phyloP scores from a whole-genome alignment of 2,329 filamentous ascomycete species.

The Colletotrichum endophyticum region DNA sequence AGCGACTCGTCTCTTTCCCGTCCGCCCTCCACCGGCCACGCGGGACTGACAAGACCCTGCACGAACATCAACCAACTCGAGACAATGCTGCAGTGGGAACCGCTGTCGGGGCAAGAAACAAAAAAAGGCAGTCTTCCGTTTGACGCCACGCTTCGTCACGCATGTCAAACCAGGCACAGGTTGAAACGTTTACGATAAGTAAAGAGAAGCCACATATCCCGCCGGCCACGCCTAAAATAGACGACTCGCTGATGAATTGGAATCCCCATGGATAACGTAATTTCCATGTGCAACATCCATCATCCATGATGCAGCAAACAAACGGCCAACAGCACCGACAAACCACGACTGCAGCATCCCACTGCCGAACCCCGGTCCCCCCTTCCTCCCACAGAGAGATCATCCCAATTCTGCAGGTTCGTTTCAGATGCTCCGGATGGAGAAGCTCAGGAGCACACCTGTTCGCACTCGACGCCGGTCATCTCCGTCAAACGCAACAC shows the following conservation, averaged over 20 bases:
- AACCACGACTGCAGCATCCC: background rate
- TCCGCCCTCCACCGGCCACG: constrained; percentile 3
- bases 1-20: constrained; percentile 12
- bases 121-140: background rate
- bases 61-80: constrained; percentile 2
- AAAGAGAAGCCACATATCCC: background rate
- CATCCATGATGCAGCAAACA: background rate
- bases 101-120: constrained; percentile 12
- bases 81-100: constrained; percentile 3
- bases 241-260: background rate
- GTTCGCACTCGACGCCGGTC: constrained; percentile 9
- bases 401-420: constrained; percentile 10
- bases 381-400: background rate
- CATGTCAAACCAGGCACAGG: constrained; percentile 1
- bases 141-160: background rate
- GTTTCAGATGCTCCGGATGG: constrained; percentile 17
- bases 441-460: background rate
- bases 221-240: background rate
- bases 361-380: background rate
- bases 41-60: constrained; percentile 12
- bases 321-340: background rate
- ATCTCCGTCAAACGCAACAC: constrained; percentile 17
- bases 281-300: background rate
- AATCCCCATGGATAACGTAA: background rate
- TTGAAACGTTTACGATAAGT: background rate